phyloP scores from a whole-genome alignment of 2,329 filamentous ascomycete genomes.

The Microsporum canis region DNA sequence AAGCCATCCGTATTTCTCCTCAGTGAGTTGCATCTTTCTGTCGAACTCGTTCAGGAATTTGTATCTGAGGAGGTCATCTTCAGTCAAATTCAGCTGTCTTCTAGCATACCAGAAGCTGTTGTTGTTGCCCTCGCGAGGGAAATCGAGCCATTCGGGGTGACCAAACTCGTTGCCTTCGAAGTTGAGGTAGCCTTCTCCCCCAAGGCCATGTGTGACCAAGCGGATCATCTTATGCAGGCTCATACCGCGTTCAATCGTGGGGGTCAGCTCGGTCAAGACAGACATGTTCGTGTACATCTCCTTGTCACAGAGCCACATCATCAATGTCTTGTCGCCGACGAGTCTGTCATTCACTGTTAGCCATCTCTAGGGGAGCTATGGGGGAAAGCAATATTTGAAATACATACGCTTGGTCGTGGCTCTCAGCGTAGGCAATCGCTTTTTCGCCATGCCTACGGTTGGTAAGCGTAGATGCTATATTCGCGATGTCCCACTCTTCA shows the following conservation, averaged over 20 bases:
- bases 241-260: constrained; percentile 81
- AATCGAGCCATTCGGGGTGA: constrained; percentile 97
- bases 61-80: constrained; percentile 78
- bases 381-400: not conserved
- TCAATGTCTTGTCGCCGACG: constrained; percentile 89
- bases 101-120: constrained; percentile 94
- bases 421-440: constrained; percentile 95
- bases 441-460: constrained; percentile 94
- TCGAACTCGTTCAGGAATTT: constrained; percentile 90
- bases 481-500: constrained; percentile 79
- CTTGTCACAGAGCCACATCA: constrained; percentile 97
- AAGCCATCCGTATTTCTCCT: constrained; percentile 87
- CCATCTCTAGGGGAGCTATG: not conserved
- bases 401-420: constrained; percentile 90
- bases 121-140: constrained; percentile 81
- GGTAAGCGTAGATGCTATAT: constrained; percentile 74
- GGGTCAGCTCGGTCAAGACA: constrained; percentile 65
- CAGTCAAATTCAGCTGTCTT: constrained; percentile 83
- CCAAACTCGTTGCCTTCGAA: constrained; percentile 99
- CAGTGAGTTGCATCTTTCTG: constrained; percentile 74
- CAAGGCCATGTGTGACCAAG: constrained; percentile 77
- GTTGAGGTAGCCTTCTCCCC: constrained; percentile 94
- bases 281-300: constrained; percentile 99
- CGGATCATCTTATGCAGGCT: constrained; percentile 96
- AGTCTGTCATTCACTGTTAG: constrained; percentile 46